Evolutionary conservation across 2,329 filamentous ascomycete species (phyloP), one percentile per base, ranked within the genome.

Genomic region (Penicillium nordicum): DNA sequence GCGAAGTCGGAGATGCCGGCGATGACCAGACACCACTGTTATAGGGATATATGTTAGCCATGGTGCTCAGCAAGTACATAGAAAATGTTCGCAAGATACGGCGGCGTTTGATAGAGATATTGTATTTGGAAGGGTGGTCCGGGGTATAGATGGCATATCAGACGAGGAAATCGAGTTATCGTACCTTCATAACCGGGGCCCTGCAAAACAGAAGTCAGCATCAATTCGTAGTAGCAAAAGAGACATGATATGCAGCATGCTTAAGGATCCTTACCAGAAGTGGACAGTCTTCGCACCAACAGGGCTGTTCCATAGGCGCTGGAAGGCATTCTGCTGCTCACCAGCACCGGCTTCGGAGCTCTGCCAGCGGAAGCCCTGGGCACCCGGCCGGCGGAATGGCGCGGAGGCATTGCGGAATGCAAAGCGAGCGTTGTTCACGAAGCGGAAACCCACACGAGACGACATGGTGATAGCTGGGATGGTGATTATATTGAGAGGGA

Each of bases 251-350:
- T n/a, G 5, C 38, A 29, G 16, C 12, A 38, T 21, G 3, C 1
- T n/a, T 6, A 4, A 2, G 23, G 16, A 14, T 7, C 2, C 66
- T 43, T 80, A 93, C 93, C 94, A 99, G 80, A 99, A 99, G 78
- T 99, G 94, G 69, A 99, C 94, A 60, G 94, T 99, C 87, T 92
- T 92, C 67, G 92, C 67, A 50, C 90, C 90, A 63, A 92, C 77
- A 61, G 89, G 88, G 75, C 88, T 91, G 75, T 90, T 85, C 88
- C 88, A 92, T 82, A 95, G 84, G 76, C 86, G 86, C 80, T 88
- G 86, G 75, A 94, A 86, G 50, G 74, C 75, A 62, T 73, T 79
- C 74, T 80, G 78, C 54, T 65, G 77, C 72, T 64, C 74, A 64
- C 61, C 74, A 58, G 63, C 69, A 47, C 77, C 77, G 61, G 80